phyloP scores from a whole-genome alignment of 1,284 basidiomycete species.

The Pisolithus thermaeus region DNA sequence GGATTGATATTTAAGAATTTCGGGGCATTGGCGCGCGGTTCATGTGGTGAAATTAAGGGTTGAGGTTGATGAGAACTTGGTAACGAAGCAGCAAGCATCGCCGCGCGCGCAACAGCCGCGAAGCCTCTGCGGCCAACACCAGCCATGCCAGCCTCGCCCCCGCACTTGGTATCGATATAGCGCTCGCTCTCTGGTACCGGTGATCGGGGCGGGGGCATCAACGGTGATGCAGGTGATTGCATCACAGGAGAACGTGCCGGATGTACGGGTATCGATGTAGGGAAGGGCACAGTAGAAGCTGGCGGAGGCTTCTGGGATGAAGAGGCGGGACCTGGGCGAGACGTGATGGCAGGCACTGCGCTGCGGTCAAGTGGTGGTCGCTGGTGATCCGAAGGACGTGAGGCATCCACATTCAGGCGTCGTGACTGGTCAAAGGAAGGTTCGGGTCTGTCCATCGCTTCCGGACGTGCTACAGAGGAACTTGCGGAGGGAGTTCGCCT shows the following conservation, averaged over 20 bases:
- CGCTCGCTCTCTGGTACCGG: slow-evolving; percentile 3
- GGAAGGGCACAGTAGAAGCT: slow-evolving; percentile 8
- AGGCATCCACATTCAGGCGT: slow-evolving; percentile 7
- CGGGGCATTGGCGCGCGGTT: slow-evolving; percentile 39
- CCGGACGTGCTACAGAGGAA: slow-evolving; percentile 10
- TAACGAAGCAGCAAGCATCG: slow-evolving; percentile 43
- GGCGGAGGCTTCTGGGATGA: slow-evolving; percentile 6
- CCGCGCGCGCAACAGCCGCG: slow-evolving; percentile 70
- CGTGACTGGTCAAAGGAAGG: slow-evolving; percentile 13
- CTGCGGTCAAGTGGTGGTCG: slow-evolving; percentile 6
- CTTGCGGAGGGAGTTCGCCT: slow-evolving; percentile 10
- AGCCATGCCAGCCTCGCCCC: slow-evolving; percentile 84
- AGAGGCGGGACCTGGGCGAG: not conserved
- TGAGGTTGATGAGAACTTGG: slow-evolving; percentile 5
- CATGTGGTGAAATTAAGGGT: slow-evolving; percentile 21
- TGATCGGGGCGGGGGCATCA: slow-evolving; percentile 9
- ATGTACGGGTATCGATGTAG: slow-evolving; percentile 5
- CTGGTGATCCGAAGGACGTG: slow-evolving; percentile 14
- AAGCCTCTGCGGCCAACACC: slow-evolving; percentile 84
- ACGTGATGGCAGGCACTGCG: not conserved
- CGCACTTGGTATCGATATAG: slow-evolving; percentile 59
- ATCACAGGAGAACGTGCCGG: slow-evolving; percentile 5
- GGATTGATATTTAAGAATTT: slow-evolving; percentile 49
- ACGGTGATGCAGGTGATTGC: slow-evolving; percentile 19
- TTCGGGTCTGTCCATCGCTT: slow-evolving; percentile 9